Conservation (phyloP, 768 basidiomycete genomes). For the Daedaleopsis nitida region DNA sequence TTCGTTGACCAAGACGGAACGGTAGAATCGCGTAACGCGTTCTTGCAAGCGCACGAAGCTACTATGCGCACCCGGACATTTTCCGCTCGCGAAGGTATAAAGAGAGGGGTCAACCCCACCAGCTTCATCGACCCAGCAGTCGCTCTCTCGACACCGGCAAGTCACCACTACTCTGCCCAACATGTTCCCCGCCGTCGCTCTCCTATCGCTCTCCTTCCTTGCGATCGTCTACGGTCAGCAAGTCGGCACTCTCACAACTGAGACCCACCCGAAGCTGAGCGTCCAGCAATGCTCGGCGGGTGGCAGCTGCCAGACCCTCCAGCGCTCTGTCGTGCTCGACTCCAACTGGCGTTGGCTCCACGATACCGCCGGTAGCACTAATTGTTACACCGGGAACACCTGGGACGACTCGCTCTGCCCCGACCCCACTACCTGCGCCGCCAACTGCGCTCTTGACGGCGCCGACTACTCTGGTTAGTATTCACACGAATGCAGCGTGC, state of each 20-base stretch:
- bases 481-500: background rate
- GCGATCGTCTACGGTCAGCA: conserved; percentile 53
- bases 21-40: background rate
- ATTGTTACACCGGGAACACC: conserved; percentile 56
- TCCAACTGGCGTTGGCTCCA: conserved; percentile 56
- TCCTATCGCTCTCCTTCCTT: conserved; percentile 32
- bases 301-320: conserved; percentile 42
- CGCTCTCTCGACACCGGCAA: conserved; percentile 10
- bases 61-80: conserved; percentile 4
- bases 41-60: background rate
- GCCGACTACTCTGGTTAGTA: conserved; percentile 31
- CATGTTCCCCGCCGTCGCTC: conserved; percentile 35
- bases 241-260: conserved; percentile 48
- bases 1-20: background rate
- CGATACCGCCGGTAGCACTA: conserved; percentile 36
- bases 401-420: conserved; percentile 57
- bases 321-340: conserved; percentile 47
- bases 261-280: conserved; percentile 50
- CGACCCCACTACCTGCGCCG: conserved; percentile 48
- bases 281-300: conserved; percentile 48
- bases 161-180: conserved; percentile 6
- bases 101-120: background rate
- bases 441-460: conserved; percentile 36
- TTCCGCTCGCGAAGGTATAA: conserved; percentile 12
- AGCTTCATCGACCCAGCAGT: conserved; percentile 20